Base-by-base conservation (phyloP, 495 filamentous ascomycete species). In the Aspergillus mulundensis region DNA sequence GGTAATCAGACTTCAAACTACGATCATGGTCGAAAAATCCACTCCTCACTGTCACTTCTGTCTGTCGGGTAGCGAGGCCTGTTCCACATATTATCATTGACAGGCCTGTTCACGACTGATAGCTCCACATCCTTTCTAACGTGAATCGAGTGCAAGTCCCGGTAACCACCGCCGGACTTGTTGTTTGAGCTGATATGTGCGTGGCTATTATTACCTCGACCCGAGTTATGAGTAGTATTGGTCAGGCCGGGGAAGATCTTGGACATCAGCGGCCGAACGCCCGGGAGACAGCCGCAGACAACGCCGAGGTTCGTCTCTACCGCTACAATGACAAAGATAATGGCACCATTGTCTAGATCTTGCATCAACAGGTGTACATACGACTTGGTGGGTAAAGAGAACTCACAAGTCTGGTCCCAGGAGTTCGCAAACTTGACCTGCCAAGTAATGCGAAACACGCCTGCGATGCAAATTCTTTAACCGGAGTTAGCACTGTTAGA, bases 81-180 rank as follows among this genome's bases (percentile, higher is more conserved):
- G 15, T 48, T 21, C n/a, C n/a, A n/a, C n/a, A n/a, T n/a, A n/a
- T 41, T 28, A 34, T 48, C 40, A 19, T 43, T 25, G 1, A 1
- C n/a, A 38, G 42, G 25, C 25, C 39, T 39, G 1, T 43, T 36
- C 18, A 28, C 20, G 7, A 55, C 43, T 3, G 42, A 40, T 7
- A 54, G 25, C 18, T 54, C 52, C 3, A 54, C 42, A 38, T 55
- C 43, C 42, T 55, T 55, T 20, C 30, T 55, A 15, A 55, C 32
- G 19, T 40, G 53, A 20, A 55, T 47, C 42, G 53, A 47, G 19
- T 40, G 20, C 34, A 39, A 10, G 23, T 55, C 52, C 1, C 12
- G 32, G 21, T 34, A 24, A 16, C 32, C 51, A 32, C 12, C 2
- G 24, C 24, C 51, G 21, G 51, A 45, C 18, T n/a, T 45, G 6